Conservation (phyloP, 1,284 basidiomycete genomes). For the Gastroboletus turbinatus region DNA sequence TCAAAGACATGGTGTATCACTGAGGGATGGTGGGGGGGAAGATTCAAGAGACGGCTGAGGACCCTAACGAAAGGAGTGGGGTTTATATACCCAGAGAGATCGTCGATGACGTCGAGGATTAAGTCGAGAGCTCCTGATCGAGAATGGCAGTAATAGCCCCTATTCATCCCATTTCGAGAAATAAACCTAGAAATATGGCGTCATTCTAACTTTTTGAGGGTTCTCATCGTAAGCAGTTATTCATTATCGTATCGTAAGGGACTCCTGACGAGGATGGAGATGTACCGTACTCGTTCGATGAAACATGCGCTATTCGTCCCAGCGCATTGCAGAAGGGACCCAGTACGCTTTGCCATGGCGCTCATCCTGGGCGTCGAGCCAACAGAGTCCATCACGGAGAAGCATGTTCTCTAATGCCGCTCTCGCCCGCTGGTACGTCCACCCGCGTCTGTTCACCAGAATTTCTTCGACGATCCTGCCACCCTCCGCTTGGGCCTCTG, state of each 20-base stretch:
- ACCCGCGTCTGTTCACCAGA: conserved; percentile 63
- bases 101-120: conserved; percentile 13
- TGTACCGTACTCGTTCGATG: neutral
- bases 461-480: conserved; percentile 63
- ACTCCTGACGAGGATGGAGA: too few relatives aligned
- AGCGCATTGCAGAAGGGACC: conserved; percentile 81
- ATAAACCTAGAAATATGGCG: neutral
- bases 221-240: neutral
- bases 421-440: conserved; percentile 75
- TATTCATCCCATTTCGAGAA: neutral
- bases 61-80: neutral
- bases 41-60: neutral
- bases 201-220: neutral
- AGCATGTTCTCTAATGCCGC: conserved; percentile 88
- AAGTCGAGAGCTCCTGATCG: conserved; percentile 1
- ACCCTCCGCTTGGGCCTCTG: conserved; percentile 67
- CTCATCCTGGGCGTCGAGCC: conserved; percentile 89
- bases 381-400: conserved; percentile 87
- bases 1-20: conserved; percentile 32
- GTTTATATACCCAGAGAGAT: conserved; percentile 3
- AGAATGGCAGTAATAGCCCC: neutral
- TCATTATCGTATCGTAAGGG: neutral
- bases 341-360: conserved; percentile 67
- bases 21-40: neutral
- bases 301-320: conserved; percentile 53